Evolutionary conservation across 306 rosid genomes (phyloP), one percentile per base, ranked within the genome.

Genomic region (Prunus padus): DNA sequence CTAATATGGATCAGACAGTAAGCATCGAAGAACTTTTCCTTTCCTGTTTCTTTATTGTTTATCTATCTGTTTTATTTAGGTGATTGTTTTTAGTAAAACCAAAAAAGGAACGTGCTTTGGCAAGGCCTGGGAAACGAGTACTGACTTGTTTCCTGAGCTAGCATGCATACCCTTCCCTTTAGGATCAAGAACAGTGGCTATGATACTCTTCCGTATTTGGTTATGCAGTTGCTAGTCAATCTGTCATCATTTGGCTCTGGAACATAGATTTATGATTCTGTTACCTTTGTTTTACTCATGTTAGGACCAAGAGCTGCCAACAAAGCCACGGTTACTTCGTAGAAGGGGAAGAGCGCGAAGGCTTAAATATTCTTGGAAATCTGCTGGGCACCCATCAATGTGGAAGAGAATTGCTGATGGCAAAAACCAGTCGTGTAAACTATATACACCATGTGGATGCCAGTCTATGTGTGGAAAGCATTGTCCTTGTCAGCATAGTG

Each of bases 291-390:
- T 44, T 70, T 8, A 45, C 63, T 68, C 72, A 71, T 82, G 45
- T 54, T 75, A 90, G 96, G 91, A 92, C 70, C 96, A 79, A 76
- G 97, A 94, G 72, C 84, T 95, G 82, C 89, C 91, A 40, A 69
- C 89, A 62, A 92, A 95, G 65, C 81, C 96, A 19, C 86, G 97
- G 55, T 72, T 89, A 82, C 86, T 95, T 73, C 90, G 96, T 73
- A 90, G 90, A 85, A 87, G 91, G 72, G 99, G 99, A 40, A 95
- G 89, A 82, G 85, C 99, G 78, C 84, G 96, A 76, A 95, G 89
- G 89, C 92, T 91, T 40, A 94, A 80, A 37, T 85, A 82, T 83
- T 83, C 96, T 63, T 83, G 87, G 82, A 93, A 93, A 75, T 87
- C 98, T 72, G 88, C 96, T 33, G 90, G 96, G 44, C 83, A 78